These are phyloP conservation scores for Vitis amurensis DNA, from an alignment of 164 flowering plant genomes.

Conservation along the genomic window DNA sequence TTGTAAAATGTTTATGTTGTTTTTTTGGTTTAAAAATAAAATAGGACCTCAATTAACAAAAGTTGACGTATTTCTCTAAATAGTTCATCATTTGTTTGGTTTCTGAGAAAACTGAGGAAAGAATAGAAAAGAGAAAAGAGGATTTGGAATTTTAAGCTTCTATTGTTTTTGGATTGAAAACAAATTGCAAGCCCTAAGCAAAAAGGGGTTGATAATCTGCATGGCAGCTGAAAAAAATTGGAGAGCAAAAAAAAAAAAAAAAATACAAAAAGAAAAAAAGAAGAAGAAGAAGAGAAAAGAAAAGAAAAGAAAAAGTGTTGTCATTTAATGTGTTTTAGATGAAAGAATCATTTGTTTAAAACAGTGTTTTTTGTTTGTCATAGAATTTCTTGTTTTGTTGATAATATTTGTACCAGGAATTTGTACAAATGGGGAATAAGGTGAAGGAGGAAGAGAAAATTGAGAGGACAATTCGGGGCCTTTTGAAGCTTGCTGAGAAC, in stretches of 20 bases:
- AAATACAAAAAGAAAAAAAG: too few species aligned
- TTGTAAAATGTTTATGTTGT: too few species aligned
- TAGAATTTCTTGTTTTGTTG: not conserved
- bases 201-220: not conserved
- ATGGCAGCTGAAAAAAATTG: not conserved
- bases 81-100: not conserved
- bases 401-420: not conserved
- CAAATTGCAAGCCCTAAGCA: not conserved
- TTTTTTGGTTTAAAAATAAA: too few species aligned
- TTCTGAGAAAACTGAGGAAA: not conserved
- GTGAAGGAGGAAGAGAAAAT: slow-evolving; percentile 52
- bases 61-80: not conserved
- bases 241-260: too few species aligned
- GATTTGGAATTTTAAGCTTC: not conserved
- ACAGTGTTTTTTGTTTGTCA: not conserved
- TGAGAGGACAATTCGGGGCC: slow-evolving; percentile 52
- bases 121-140: not conserved
- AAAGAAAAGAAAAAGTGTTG: too few species aligned
- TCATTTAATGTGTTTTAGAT: not conserved
- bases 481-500: slow-evolving; percentile 55
- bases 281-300: too few species aligned
- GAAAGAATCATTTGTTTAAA: not conserved
- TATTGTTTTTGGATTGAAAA: not conserved
- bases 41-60: too few species aligned
- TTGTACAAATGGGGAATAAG: slow-evolving; percentile 25